Evolutionary conservation across 2,329 filamentous ascomycete genomes (phyloP), one percentile per base, ranked within the genome.

Genomic region (Colletotrichum higginsianum): DNA sequence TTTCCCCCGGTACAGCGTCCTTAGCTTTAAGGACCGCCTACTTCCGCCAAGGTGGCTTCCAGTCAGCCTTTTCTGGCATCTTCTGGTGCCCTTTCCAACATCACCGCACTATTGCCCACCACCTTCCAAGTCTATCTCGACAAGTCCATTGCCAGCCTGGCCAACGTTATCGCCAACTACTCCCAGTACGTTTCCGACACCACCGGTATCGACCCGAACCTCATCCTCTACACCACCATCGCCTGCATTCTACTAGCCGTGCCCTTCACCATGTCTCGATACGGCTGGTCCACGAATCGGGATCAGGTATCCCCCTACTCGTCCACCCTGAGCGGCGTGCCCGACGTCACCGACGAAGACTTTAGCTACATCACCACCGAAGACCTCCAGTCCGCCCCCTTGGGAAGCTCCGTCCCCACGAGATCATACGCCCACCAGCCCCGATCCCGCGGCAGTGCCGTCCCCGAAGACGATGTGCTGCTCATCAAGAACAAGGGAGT

Each of bases 361-460:
- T 96, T 91, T 80, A 92, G 90, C 79, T 95, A 96, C 84, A 95
- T 95, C 78, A 94, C 93, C n/a, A 91, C 91, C 38, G 90, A 93
- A 77, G 93, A 95, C 77, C 81, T 95, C 49, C 86, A 89, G 72
- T 81, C 84, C 46, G 80, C 80, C 35, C 81, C 78, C 72, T 75
- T 79, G 74, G 80, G 80, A 78, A 78, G 78, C 73, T 79, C 75
- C 73, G 77, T 81, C 77, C 74, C 76, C 76, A 63, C 79, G 77
- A 79, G 77, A 81, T 61, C 66, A n/a, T 85, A 87, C 73, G 58
- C 65, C 38, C 69, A 69, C 42, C 83, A 85, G 68, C 80, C 84
- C 38, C 80, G 81, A 61, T 77, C 80, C 52, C 79, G 79, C 82
- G 38, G 76, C 79, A 9, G 76, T 77, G 49, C 79, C 78, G 71